These are phyloP conservation scores for Drechslera avenae DNA, from an alignment of 2,329 filamentous ascomycete genomes.

Conservation along the genomic window DNA sequence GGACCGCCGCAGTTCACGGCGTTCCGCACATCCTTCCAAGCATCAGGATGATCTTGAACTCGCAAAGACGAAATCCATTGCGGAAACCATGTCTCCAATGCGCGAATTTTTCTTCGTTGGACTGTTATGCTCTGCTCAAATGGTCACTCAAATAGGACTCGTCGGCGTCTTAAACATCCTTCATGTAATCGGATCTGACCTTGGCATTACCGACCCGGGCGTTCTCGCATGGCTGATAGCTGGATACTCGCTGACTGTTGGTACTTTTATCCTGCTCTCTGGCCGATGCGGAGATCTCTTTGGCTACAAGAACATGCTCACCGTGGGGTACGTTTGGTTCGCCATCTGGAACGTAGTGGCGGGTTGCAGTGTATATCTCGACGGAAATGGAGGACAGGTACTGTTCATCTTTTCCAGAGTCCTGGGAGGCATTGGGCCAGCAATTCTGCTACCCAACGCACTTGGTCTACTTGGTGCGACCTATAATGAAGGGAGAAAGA, in stretches of 20 bases:
- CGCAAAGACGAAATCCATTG: constrained; percentile 28
- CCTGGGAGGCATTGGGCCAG: constrained; percentile 62
- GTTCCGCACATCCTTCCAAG: neutral
- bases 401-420: constrained; percentile 48
- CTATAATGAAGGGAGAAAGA: constrained; percentile 62
- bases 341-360: constrained; percentile 54
- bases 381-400: constrained; percentile 31
- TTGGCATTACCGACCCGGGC: constrained; percentile 48
- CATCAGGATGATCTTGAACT: constrained; percentile 16
- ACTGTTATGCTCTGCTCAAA: constrained; percentile 34
- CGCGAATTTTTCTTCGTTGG: constrained; percentile 35
- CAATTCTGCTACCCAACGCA: constrained; percentile 67
- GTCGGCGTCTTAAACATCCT: constrained; percentile 48
- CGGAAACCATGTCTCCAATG: constrained; percentile 26
- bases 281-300: constrained; percentile 58
- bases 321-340: constrained; percentile 58
- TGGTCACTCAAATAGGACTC: constrained; percentile 51
- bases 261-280: constrained; percentile 58
- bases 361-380: constrained; percentile 51
- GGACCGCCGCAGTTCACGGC: neutral
- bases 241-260: constrained; percentile 56
- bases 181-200: constrained; percentile 51
- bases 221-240: constrained; percentile 57
- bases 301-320: constrained; percentile 56
- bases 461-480: constrained; percentile 65